These are phyloP conservation scores for Potentilla sterilis DNA, from an alignment of 306 rosid species.

Conservation along the genomic window DNA sequence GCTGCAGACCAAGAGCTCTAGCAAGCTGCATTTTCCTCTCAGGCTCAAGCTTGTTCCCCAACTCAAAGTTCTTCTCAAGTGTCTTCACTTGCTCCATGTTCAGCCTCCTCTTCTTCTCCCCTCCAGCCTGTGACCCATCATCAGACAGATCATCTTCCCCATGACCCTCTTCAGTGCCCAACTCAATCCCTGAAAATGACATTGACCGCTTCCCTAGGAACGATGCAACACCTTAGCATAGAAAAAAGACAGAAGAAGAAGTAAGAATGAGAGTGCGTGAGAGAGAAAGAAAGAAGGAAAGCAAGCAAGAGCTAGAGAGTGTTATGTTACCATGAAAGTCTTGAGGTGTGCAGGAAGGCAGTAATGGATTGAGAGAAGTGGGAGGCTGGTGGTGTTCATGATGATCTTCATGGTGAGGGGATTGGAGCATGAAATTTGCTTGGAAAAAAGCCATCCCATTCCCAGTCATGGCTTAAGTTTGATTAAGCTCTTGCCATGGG, in stretches of 20 bases:
- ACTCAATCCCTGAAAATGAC: slow-evolving; percentile 78
- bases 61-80: slow-evolving; percentile 91
- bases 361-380: slow-evolving; percentile 66
- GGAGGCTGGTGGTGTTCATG: slow-evolving; percentile 63
- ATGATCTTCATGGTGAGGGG: slow-evolving; percentile 52
- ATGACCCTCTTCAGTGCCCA: slow-evolving; percentile 66
- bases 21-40: slow-evolving; percentile 96
- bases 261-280: background rate
- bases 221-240: slow-evolving; percentile 54
- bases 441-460: slow-evolving; percentile 94
- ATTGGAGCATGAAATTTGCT: slow-evolving; percentile 88
- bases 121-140: slow-evolving; percentile 83
- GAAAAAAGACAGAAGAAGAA: background rate
- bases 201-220: slow-evolving; percentile 84
- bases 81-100: slow-evolving; percentile 90
- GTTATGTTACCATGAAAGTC: slow-evolving; percentile 64
- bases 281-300: background rate
- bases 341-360: slow-evolving; percentile 80
- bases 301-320: slow-evolving; percentile 12
- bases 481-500: slow-evolving; percentile 17
- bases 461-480: slow-evolving; percentile 30
- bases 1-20: slow-evolving; percentile 82
- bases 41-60: slow-evolving; percentile 92
- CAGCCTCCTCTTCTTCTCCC: slow-evolving; percentile 91
- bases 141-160: slow-evolving; percentile 75